Evolutionary conservation across 1,139 yeast genomes (phyloP), one percentile per base, ranked within the genome.

Genomic region (Debaryomyces nepalensis): DNA sequence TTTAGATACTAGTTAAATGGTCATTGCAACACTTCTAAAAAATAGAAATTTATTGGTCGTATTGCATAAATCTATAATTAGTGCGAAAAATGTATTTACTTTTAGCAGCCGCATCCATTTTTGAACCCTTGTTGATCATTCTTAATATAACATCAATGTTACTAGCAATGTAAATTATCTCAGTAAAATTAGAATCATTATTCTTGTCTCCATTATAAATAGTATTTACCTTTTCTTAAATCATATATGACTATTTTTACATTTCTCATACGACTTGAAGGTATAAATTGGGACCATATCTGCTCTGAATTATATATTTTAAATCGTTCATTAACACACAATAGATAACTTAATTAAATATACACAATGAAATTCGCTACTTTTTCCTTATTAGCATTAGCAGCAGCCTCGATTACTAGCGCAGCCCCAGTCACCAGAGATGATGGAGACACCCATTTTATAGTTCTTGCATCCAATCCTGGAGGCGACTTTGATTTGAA

Each of bases 401-500:
- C 29, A n/a, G 20, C 15, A 18, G 37, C 22, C 18, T 23, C 29
- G 12, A 11, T 33, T 23, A 14, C 21, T 14, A 16, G n/a, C 14
- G 26, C 37, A 15, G 15, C 21, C 10, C 37, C 37, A n/a, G 29
- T 33, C 22, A 22, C 20, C 16, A 33, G 29, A 33, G 29, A 33
- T 11, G 26, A 22, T n/a, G 16, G 16, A 21, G 20, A 33, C 37
- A 22, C 23, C 11, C 29, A 33, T 23, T 33, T 33, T 23, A 29
- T 15, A 8, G 20, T 36, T 16, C 10, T 16, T 6, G 33, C 39
- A 57, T 64, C 51, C 45, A 62, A 68, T 55, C 59, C 52, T 5
- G 33, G 33, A 54, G 53, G 40, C 65, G 75, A 52, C 61, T 75
- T 46, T 52, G 37, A 34, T 24, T 24, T 18, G 24, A 32, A 33